These are phyloP conservation scores for Penicillium argentinense DNA, from an alignment of 495 filamentous ascomycete species.

Conservation along the genomic window DNA sequence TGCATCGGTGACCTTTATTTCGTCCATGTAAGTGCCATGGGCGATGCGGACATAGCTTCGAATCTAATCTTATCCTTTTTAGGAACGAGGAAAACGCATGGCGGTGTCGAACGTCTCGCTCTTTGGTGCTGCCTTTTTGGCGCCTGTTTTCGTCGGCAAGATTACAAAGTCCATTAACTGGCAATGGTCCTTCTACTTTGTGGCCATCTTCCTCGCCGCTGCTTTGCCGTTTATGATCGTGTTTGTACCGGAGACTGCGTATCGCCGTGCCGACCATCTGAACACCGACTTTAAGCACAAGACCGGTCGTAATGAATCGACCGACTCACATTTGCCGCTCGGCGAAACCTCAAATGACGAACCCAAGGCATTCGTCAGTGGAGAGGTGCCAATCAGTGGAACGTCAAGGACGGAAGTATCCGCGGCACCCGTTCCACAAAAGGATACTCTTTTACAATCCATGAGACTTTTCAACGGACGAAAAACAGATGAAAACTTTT, in stretches of 20 bases:
- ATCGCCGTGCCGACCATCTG: constrained; percentile 58
- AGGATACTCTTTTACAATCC: constrained; percentile 52
- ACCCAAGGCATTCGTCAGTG: constrained; percentile 15
- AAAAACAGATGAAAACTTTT: constrained; percentile 65
- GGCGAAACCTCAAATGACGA: constrained; percentile 8
- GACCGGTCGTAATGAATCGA: constrained; percentile 11
- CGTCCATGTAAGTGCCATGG: constrained; percentile 60
- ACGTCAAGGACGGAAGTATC: constrained; percentile 13
- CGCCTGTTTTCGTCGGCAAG: constrained; percentile 83
- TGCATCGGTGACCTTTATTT: constrained; percentile 76
- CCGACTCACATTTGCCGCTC: constrained; percentile 12
- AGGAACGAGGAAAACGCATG: constrained; percentile 87
- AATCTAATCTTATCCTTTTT: background rate
- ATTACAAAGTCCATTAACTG: constrained; percentile 75
- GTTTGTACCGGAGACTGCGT: constrained; percentile 86
- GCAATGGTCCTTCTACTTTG: constrained; percentile 74
- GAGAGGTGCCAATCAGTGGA: background rate
- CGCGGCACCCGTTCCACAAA: constrained; percentile 25
- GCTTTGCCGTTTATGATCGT: constrained; percentile 67
- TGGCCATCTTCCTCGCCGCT: constrained; percentile 64
- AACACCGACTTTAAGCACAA: constrained; percentile 58
- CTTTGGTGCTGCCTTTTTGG: constrained; percentile 91
- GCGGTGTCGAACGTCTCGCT: constrained; percentile 84
- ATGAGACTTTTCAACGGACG: constrained; percentile 78
- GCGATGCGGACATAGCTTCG: background rate